Conservation (phyloP, 352 stramenopile genomes). For the Aphanomyces invadans region DNA sequence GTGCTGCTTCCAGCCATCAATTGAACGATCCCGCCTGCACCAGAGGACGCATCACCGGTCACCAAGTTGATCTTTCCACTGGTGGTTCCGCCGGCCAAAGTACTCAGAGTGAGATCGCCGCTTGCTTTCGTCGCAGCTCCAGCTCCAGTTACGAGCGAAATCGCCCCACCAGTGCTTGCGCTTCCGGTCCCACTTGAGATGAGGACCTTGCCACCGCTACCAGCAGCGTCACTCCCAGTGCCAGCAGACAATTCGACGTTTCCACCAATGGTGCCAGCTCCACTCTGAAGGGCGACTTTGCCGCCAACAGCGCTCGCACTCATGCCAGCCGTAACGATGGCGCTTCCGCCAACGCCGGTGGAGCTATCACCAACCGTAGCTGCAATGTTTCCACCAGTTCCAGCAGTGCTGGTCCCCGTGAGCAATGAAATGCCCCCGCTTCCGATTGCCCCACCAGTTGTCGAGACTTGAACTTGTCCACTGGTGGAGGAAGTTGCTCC, state of each 20-base stretch:
- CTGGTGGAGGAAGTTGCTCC: conserved; percentile 13
- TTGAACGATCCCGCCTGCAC: background rate
- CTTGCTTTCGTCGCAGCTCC: conserved; percentile 8
- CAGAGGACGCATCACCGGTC: conserved; percentile 2
- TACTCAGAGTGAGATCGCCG: background rate
- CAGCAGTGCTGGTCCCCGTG: conserved; percentile 8
- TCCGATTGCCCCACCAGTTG: conserved; percentile 3
- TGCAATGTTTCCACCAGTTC: conserved; percentile 1
- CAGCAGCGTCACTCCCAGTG: conserved; percentile 7
- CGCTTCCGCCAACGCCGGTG: conserved; percentile 1
- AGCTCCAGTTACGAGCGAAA: conserved; percentile 7
- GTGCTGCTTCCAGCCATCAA: conserved; percentile 11
- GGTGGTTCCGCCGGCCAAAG: background rate
- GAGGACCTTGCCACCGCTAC: background rate
- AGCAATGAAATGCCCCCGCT: background rate
- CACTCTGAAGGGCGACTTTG: background rate
- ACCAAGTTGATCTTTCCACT: conserved; percentile 17
- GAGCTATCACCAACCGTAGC: background rate
- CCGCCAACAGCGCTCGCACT: conserved; percentile 11
- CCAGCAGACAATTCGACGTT: conserved; percentile 6
- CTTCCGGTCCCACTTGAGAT: conserved; percentile 2
- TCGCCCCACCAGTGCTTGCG: conserved; percentile 2
- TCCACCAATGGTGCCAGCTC: conserved; percentile 12
- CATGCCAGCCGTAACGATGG: background rate
- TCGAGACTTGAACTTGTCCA: conserved; percentile 20